These are phyloP conservation scores for Boechera divaricarpa DNA, from an alignment of 345 rosid genomes.

Conservation along the genomic window DNA sequence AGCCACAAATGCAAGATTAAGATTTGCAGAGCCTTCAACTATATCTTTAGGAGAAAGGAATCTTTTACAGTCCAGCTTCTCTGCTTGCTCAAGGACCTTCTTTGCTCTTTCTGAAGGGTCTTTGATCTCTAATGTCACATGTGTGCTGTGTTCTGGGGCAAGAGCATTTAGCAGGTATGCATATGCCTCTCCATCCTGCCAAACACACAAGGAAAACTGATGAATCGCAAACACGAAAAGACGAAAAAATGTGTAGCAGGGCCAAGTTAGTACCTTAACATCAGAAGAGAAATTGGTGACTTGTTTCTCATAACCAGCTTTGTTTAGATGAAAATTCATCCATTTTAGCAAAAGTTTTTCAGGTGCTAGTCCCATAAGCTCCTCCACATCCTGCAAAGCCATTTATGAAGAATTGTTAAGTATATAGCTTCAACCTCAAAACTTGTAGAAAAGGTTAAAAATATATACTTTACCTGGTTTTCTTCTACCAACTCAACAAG, in stretches of 20 bases:
- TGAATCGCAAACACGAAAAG: background rate
- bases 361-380: conserved; percentile 81
- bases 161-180: conserved; percentile 77
- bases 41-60: conserved; percentile 80
- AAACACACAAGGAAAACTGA: background rate
- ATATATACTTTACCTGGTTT: conserved; percentile 53
- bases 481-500: conserved; percentile 81
- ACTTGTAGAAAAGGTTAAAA: background rate
- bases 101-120: conserved; percentile 78
- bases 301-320: conserved; percentile 76
- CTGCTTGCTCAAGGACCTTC: conserved; percentile 78
- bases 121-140: conserved; percentile 47
- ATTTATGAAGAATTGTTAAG: background rate
- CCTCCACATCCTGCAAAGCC: conserved; percentile 78
- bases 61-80: conserved; percentile 78
- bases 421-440: background rate
- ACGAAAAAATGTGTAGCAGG: background rate
- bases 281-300: conserved; percentile 89
- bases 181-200: conserved; percentile 91
- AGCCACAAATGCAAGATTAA: conserved; percentile 94
- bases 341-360: conserved; percentile 87
- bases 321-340: conserved; percentile 95
- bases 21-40: conserved; percentile 92
- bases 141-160: conserved; percentile 67
- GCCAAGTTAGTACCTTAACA: conserved; percentile 67